Conservation (phyloP, 2,329 filamentous ascomycete genomes). For the Diplodia mutila region DNA sequence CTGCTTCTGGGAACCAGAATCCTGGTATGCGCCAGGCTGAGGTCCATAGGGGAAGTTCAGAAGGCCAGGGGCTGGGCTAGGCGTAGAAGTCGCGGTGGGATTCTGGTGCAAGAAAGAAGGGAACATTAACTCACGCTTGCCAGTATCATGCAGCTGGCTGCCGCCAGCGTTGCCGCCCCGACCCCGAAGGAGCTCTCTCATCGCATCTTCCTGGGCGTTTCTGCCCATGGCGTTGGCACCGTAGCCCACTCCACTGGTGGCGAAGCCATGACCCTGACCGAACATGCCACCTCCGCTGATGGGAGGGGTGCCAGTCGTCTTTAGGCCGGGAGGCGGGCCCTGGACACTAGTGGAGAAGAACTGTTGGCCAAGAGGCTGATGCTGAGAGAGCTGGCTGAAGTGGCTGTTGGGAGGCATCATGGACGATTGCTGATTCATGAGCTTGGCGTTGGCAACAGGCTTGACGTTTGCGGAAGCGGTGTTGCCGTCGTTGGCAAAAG, state of each 20-base stretch:
- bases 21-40: constrained; percentile 84
- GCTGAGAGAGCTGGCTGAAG: constrained; percentile 58
- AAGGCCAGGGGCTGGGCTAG: constrained; percentile 87
- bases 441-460: constrained; percentile 74
- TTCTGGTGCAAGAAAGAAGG: constrained; percentile 89
- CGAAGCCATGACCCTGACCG: constrained; percentile 84
- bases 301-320: constrained; percentile 91
- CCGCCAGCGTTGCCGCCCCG: constrained; percentile 60
- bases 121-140: constrained; percentile 99
- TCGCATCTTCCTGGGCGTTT: constrained; percentile 73
- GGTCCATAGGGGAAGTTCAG: constrained; percentile 89
- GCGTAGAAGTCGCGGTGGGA: constrained; percentile 79
- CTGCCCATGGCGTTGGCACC: constrained; percentile 65
- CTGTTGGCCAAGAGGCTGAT: constrained; percentile 61
- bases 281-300: constrained; percentile 82
- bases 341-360: constrained; percentile 87
- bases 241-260: constrained; percentile 68
- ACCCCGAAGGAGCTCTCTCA: constrained; percentile 80
- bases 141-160: constrained; percentile 76
- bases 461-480: constrained; percentile 68
- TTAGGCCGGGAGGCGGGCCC: constrained; percentile 90
- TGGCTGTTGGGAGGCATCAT: constrained; percentile 69
- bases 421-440: constrained; percentile 83
- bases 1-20: constrained; percentile 87
- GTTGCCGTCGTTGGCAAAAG: constrained; percentile 76